Percentiles rank a stretch among this genome's conserved stretches.
phyloP scores from a whole-genome alignment of 1,139 yeast species.

The Geotrichum klebahnii region DNA sequence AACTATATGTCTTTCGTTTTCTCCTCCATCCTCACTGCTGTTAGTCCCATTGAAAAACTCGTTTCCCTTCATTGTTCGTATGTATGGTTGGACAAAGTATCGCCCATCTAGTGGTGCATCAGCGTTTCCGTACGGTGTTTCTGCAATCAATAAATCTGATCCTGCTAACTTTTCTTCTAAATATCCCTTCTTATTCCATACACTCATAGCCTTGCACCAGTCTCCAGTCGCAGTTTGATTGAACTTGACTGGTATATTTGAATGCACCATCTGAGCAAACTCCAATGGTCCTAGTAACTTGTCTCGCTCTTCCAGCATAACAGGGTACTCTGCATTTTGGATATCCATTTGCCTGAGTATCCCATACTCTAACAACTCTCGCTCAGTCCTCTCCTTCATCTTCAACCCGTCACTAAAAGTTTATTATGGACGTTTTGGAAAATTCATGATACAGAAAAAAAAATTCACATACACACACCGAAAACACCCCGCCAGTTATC shows the following conservation, averaged over 20 bases:
- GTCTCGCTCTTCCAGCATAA: constrained; percentile 22
- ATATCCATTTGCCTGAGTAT: constrained; percentile 32
- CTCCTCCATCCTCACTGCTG: background rate
- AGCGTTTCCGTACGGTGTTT: constrained; percentile 42
- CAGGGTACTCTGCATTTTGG: constrained; percentile 30
- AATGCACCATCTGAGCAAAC: constrained; percentile 25
- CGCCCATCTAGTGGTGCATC: constrained; percentile 38
- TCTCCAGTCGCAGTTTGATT: constrained; percentile 8
- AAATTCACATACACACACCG: constrained; percentile 10
- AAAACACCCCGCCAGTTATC: constrained; percentile 16
- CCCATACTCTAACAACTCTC: constrained; percentile 21
- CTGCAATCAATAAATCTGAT: constrained; percentile 34
- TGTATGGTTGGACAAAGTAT: constrained; percentile 38
- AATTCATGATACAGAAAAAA: too few species aligned
- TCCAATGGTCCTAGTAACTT: constrained; percentile 16
- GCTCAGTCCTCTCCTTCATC: background rate
- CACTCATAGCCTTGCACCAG: constrained; percentile 21
- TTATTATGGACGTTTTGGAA: background rate
- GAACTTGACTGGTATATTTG: constrained; percentile 28
- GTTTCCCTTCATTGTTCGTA: constrained; percentile 28
- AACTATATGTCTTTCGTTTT: constrained; percentile 22
- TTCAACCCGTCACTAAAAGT: background rate
- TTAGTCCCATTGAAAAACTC: constrained; percentile 29
- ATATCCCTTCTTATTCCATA: constrained; percentile 24
- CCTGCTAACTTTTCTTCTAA: constrained; percentile 24